Base-by-base conservation (phyloP, 2,329 filamentous ascomycete genomes). In the Chaetomium sp. region DNA sequence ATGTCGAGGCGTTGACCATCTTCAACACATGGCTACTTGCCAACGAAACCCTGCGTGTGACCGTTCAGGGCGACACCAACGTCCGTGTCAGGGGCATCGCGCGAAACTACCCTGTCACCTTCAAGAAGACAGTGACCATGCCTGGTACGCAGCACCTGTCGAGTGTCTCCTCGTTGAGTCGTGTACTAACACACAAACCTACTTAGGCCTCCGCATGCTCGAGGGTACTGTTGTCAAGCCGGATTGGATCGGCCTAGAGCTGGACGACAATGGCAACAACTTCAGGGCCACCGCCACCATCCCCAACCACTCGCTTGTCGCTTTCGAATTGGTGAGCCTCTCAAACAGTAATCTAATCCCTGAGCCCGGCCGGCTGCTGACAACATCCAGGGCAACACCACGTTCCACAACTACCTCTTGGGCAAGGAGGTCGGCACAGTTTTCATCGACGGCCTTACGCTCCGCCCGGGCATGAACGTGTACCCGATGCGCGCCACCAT, bases 241-340 rank as follows among this genome's bases (percentile, higher is more conserved):
- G 49, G 80, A 84, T 67, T 76, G 76, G 50, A 81, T 89, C 68
- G 74, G 79, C 38, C 70, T 81, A 23, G 70, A 74, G 31, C 64
- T 71, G 16, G 72, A 79, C 61, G 67, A 72, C 10, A 77, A 82
- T 60, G 81, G 79, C 67, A 80, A 82, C 72, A 91, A 90, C 77
- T 88, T 91, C 76, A 77, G 81, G 59, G 87, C 82, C 69, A 82
- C 78, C 16, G 82, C 83, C 64, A 78, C 79, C 63, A 87, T 91
- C 58, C 87, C 86, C 69, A 91, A 91, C 74, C 82, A 80, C 7
- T 89, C 87, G 1, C 76, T 85, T 59, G 81, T 89, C 72, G 85
- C 82, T n/a, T 80, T 91, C 60, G 83, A 88, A 38, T 83, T 91
- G 70, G 85, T 87, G 78, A 77, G 83, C 78, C 45, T 10, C 51